Percentiles rank a stretch among this genome's conserved stretches.
phyloP scores from a whole-genome alignment of 768 basidiomycete species.

The Suillus discolor region DNA sequence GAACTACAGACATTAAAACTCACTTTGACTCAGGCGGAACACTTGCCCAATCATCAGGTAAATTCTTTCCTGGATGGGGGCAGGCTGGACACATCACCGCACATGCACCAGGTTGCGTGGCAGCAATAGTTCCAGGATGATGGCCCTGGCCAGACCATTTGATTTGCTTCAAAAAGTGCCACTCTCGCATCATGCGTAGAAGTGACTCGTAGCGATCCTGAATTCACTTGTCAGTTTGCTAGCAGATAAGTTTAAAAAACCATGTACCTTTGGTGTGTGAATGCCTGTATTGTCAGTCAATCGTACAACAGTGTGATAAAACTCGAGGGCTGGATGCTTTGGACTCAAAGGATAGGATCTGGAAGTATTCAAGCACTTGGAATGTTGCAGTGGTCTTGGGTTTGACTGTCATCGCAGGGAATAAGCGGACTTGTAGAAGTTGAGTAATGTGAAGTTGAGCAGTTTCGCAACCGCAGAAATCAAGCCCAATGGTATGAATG shows the following conservation, averaged over 20 bases:
- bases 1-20: not conserved
- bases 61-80: slow-evolving; percentile 11
- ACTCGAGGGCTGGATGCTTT: slow-evolving; percentile 37
- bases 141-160: slow-evolving; percentile 1
- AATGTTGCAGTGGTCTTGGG: slow-evolving; percentile 37
- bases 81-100: slow-evolving; percentile 8
- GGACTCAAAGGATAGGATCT: slow-evolving; percentile 32
- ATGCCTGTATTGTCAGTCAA: no score
- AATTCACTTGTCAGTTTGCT: no score
- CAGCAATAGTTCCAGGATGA: not conserved
- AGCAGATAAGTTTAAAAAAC: no score
- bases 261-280: slow-evolving; percentile 11
- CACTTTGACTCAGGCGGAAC: not conserved
- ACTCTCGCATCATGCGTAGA: not conserved
- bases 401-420: slow-evolving; percentile 29
- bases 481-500: slow-evolving; percentile 28
- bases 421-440: slow-evolving; percentile 34
- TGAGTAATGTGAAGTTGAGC: slow-evolving; percentile 25
- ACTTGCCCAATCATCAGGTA: slow-evolving; percentile 9
- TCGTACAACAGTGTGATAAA: slow-evolving; percentile 28
- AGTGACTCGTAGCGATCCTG: not conserved
- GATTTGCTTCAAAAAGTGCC: not conserved
- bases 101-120: not conserved
- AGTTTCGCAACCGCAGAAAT: slow-evolving; percentile 33
- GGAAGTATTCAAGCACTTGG: slow-evolving; percentile 31